Conservation (phyloP, 768 basidiomycete genomes). For the Boletus speciosus region DNA sequence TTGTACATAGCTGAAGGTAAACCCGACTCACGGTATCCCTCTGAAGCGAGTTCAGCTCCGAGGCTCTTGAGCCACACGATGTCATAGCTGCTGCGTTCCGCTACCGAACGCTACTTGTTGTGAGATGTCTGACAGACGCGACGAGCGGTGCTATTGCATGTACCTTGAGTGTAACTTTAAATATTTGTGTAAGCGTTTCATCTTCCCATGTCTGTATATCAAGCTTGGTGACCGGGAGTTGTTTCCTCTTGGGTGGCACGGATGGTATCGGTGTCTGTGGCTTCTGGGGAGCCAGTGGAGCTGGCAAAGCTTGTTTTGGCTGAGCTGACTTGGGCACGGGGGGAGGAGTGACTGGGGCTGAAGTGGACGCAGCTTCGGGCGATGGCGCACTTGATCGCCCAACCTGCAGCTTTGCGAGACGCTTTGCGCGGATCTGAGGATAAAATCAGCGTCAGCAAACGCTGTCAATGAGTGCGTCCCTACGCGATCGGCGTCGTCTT, state of each 20-base stretch:
- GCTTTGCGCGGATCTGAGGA: conserved; percentile 82
- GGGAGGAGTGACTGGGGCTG: conserved; percentile 19
- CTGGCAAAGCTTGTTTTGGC: conserved; percentile 30
- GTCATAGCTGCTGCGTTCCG: conserved; percentile 60
- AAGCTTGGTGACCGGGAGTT: conserved; percentile 39
- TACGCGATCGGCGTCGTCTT: conserved; percentile 82
- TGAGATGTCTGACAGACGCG: conserved; percentile 5
- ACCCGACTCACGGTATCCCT: conserved; percentile 42
- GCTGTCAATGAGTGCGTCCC: neutral
- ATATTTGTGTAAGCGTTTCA: conserved; percentile 59
- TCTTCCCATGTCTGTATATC: conserved; percentile 70
- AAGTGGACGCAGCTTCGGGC: conserved; percentile 10
- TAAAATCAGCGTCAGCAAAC: neutral
- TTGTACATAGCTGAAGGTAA: neutral
- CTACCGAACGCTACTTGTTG: conserved; percentile 47
- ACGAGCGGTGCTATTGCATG: conserved; percentile 23
- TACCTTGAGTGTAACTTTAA: conserved; percentile 81
- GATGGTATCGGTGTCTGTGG: conserved; percentile 32
- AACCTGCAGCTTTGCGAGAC: conserved; percentile 78
- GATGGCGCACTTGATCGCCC: conserved; percentile 38
- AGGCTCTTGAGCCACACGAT: conserved; percentile 83
- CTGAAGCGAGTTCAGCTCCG: conserved; percentile 61
- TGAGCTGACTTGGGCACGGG: conserved; percentile 34
- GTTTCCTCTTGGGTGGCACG: conserved; percentile 49
- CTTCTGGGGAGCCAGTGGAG: conserved; percentile 27